Conservation (phyloP, 495 filamentous ascomycete species). For the Cercophora sp. region DNA sequence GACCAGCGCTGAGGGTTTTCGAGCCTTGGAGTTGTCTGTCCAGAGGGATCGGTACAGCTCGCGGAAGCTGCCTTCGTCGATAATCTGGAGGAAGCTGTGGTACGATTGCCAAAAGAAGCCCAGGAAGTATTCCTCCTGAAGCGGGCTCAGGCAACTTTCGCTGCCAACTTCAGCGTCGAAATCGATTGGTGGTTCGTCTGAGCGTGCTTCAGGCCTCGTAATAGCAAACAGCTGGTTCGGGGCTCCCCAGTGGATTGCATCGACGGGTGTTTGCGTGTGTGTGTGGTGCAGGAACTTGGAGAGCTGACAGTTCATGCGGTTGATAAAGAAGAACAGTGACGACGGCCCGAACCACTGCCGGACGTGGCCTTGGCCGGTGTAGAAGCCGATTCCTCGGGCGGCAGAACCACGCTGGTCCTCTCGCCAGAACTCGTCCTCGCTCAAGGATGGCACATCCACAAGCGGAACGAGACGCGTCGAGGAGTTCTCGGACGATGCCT, state of each 20-base stretch:
- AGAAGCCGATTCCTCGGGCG: slow-evolving; percentile 23
- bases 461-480: not conserved
- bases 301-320: slow-evolving; percentile 34
- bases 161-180: not conserved
- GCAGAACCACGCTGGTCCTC: slow-evolving; percentile 7
- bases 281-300: slow-evolving; percentile 28
- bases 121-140: slow-evolving; percentile 49
- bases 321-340: slow-evolving; percentile 38
- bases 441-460: not conserved
- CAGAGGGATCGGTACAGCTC: slow-evolving; percentile 48
- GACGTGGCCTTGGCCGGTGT: slow-evolving; percentile 24
- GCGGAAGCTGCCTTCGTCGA: slow-evolving; percentile 47
- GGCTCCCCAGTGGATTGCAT: slow-evolving; percentile 7
- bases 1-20: slow-evolving; percentile 49
- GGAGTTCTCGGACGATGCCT: not conserved
- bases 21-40: slow-evolving; percentile 26
- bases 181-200: not conserved
- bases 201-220: not conserved
- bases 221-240: not conserved
- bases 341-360: slow-evolving; percentile 38
- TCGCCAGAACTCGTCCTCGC: slow-evolving; percentile 7
- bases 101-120: slow-evolving; percentile 49
- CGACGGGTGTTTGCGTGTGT: too few species aligned
- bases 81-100: slow-evolving; percentile 33
- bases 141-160: slow-evolving; percentile 19